Conservation (phyloP, 305 asterid species). For the Fraxinus paxiana region DNA sequence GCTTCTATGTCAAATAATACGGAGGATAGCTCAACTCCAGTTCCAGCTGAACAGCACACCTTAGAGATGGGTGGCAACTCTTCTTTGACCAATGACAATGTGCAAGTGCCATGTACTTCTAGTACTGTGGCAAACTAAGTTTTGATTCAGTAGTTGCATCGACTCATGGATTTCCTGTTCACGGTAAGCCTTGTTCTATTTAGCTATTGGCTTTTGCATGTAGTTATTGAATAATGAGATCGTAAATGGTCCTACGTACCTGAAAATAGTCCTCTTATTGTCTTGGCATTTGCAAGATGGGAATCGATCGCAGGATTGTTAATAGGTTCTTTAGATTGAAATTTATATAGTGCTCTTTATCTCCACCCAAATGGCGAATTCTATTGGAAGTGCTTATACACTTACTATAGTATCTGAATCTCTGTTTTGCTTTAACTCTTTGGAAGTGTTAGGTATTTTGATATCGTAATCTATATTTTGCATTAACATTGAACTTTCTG, state of each 20-base stretch:
- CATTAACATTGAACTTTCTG: neutral
- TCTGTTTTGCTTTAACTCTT: neutral
- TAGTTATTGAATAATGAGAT: neutral
- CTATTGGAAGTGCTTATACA: neutral
- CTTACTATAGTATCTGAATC: neutral
- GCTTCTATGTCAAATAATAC: conserved; percentile 18
- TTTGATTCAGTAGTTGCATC: conserved; percentile 18
- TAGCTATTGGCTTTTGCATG: neutral
- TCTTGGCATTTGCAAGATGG: neutral
- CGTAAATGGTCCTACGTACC: neutral
- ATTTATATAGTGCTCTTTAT: neutral
- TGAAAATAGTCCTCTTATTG: neutral
- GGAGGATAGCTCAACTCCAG: conserved; percentile 30
- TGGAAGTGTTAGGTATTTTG: neutral
- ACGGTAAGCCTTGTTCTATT: conserved; percentile 30
- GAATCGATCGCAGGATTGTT: neutral
- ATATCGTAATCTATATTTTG: neutral
- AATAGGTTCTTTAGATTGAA: neutral
- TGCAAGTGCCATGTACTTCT: conserved; percentile 44
- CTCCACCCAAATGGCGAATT: neutral
- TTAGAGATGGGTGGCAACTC: conserved; percentile 30
- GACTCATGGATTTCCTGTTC: conserved; percentile 22
- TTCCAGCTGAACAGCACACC: conserved; percentile 24
- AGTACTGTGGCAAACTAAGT: conserved; percentile 46
- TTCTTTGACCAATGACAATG: conserved; percentile 30